Percentiles rank a stretch among this genome's conserved stretches.
Conservation (phyloP, 257 asterid genomes). For the Penstemon davidsonii region DNA sequence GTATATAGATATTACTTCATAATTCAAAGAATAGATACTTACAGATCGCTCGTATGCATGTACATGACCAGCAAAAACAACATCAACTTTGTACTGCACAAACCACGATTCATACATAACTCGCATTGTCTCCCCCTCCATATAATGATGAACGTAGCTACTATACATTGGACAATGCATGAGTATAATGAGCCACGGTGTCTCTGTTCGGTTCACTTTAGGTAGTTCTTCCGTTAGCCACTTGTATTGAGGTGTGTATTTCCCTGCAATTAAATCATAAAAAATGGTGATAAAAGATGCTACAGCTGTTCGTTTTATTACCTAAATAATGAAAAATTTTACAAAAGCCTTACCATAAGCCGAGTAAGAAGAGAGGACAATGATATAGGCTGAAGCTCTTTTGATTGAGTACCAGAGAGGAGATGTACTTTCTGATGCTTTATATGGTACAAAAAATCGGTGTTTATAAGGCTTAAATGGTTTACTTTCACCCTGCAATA, state of each 20-base stretch:
- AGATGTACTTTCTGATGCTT: conserved; percentile 56
- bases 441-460: conserved; percentile 45
- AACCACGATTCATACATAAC: conserved; percentile 58
- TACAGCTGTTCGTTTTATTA: not conserved
- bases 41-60: conserved; percentile 71
- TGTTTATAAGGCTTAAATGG: conserved; percentile 64
- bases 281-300: not conserved
- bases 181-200: conserved; percentile 67
- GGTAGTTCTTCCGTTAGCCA: conserved; percentile 54
- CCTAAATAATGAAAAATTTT: not conserved
- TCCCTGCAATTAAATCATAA: conserved; percentile 33
- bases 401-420: conserved; percentile 70
- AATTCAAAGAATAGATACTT: conserved; percentile 19
- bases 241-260: conserved; percentile 58
- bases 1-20: not conserved
- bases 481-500: conserved; percentile 54
- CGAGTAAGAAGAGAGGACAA: conserved; percentile 62
- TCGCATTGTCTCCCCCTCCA: conserved; percentile 76
- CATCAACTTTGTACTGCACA: conserved; percentile 58
- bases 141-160: conserved; percentile 57
- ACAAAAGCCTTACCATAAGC: conserved; percentile 45
- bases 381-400: conserved; percentile 71
- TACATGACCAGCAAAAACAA: conserved; percentile 66
- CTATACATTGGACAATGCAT: conserved; percentile 60
- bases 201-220: conserved; percentile 57